phyloP scores from a whole-genome alignment of 192 early-diverging fungal species.

The Coemansia sp. region DNA sequence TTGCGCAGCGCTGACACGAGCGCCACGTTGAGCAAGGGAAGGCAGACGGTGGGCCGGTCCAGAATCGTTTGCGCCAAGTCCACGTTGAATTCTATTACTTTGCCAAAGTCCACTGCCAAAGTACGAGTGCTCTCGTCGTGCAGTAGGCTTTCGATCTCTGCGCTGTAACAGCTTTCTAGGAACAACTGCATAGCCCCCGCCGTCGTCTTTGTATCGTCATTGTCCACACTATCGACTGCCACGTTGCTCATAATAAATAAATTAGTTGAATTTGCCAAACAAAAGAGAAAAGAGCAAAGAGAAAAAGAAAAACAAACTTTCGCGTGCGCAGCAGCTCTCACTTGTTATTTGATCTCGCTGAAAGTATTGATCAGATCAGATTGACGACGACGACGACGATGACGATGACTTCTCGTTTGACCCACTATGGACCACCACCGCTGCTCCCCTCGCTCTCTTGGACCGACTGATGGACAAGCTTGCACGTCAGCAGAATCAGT shows the following conservation, averaged over 20 bases:
- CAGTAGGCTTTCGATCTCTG: background rate
- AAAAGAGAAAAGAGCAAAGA: background rate
- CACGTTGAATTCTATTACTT: conserved; percentile 27
- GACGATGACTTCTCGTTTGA: too few relatives aligned
- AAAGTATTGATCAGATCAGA: background rate
- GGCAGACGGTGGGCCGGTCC: conserved; percentile 11
- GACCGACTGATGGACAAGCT: background rate
- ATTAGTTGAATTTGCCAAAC: background rate
- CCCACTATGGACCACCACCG: background rate
- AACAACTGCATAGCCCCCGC: conserved; percentile 29
- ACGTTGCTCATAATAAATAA: background rate
- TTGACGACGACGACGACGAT: too few relatives aligned
- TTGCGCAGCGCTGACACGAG: conserved; percentile 13
- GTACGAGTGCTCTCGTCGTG: background rate
- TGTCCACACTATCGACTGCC: background rate
- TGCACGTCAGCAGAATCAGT: too few relatives aligned
- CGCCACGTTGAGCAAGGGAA: conserved; percentile 21
- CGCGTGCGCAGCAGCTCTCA: too few relatives aligned
- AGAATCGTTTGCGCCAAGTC: conserved; percentile 27
- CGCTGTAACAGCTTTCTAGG: conserved; percentile 10
- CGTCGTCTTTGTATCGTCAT: background rate
- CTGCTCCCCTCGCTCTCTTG: background rate
- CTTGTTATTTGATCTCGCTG: too few relatives aligned
- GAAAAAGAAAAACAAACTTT: background rate
- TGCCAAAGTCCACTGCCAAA: conserved; percentile 22